These are phyloP conservation scores for Pascua guehoae DNA, from an alignment of 1,284 basidiomycete genomes.

Conservation along the genomic window DNA sequence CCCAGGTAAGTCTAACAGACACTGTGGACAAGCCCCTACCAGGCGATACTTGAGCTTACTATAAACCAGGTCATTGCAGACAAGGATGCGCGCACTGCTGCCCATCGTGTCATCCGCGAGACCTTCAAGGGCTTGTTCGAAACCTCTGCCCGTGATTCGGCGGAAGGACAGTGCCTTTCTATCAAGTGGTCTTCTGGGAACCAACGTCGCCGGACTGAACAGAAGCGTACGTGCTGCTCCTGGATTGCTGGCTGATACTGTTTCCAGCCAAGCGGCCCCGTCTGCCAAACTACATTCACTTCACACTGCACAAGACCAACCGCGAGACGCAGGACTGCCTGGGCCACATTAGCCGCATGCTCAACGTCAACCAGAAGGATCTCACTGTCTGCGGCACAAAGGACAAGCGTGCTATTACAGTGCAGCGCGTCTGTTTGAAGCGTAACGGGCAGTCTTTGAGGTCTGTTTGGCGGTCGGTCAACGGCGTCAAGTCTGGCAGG, in stretches of 20 bases:
- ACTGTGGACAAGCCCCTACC: too few species aligned
- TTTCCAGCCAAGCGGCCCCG: not conserved
- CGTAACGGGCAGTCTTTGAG: constrained; percentile 74
- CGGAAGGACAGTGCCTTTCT: constrained; percentile 30
- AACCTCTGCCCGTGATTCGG: constrained; percentile 50
- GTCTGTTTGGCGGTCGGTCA: constrained; percentile 76
- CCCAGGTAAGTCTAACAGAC: constrained; percentile 58
- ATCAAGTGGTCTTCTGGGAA: constrained; percentile 34
- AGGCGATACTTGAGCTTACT: constrained; percentile 8
- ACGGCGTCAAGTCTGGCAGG: constrained; percentile 59
- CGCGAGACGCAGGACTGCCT: constrained; percentile 95
- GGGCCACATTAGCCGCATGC: constrained; percentile 66
- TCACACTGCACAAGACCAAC: constrained; percentile 95
- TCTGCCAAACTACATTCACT: constrained; percentile 79
- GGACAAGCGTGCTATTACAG: constrained; percentile 94
- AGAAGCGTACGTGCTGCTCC: constrained; percentile 12
- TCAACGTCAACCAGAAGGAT: constrained; percentile 73
- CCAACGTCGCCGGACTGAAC: constrained; percentile 7
- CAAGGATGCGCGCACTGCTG: constrained; percentile 73
- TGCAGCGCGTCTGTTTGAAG: constrained; percentile 82
- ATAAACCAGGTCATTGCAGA: constrained; percentile 66
- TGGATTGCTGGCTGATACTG: not conserved
- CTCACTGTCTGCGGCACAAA: constrained; percentile 92
- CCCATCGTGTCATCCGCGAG: constrained; percentile 77
- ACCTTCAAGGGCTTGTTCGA: constrained; percentile 79